These are phyloP conservation scores for Nigrograna mackinnonii DNA, from an alignment of 2,329 filamentous ascomycete genomes.

Conservation along the genomic window DNA sequence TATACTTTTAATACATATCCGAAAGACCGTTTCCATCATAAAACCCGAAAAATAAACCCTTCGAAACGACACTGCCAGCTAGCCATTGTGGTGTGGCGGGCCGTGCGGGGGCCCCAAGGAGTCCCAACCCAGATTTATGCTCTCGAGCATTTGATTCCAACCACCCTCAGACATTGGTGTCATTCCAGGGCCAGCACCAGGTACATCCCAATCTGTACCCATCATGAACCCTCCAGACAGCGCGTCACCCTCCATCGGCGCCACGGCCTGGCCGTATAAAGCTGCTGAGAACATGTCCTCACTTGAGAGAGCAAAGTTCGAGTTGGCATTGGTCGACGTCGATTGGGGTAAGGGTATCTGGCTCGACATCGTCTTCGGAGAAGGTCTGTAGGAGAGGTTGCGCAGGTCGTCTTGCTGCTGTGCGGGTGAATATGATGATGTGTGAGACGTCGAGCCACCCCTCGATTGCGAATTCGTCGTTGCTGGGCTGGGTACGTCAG, in stretches of 20 bases:
- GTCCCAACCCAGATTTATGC: constrained; percentile 39
- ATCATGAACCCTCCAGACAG: constrained; percentile 24
- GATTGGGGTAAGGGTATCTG: constrained; percentile 11
- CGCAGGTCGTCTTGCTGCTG: constrained; percentile 18
- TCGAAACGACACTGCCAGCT: background rate
- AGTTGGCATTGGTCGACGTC: constrained; percentile 6
- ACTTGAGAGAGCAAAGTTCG: constrained; percentile 15
- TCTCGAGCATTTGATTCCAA: constrained; percentile 42
- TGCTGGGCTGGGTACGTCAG: constrained; percentile 33
- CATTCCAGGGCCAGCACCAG: constrained; percentile 25
- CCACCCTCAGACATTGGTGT: constrained; percentile 36
- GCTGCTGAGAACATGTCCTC: constrained; percentile 15
- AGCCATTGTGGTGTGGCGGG: too few species aligned
- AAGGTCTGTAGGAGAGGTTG: constrained; percentile 31
- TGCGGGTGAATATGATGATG: constrained; percentile 35
- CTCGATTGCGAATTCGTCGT: constrained; percentile 32
- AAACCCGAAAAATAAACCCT: background rate
- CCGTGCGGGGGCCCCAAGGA: constrained; percentile 16
- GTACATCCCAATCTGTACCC: constrained; percentile 37
- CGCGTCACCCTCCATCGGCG: constrained; percentile 13
- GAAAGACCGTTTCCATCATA: background rate
- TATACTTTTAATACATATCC: constrained; percentile 8
- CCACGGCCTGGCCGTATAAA: constrained; percentile 5
- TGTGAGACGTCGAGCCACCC: constrained; percentile 35
- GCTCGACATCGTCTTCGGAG: constrained; percentile 20